These are phyloP conservation scores for Penicillium sp. DNA, from an alignment of 2,329 filamentous ascomycete genomes.

Conservation along the genomic window DNA sequence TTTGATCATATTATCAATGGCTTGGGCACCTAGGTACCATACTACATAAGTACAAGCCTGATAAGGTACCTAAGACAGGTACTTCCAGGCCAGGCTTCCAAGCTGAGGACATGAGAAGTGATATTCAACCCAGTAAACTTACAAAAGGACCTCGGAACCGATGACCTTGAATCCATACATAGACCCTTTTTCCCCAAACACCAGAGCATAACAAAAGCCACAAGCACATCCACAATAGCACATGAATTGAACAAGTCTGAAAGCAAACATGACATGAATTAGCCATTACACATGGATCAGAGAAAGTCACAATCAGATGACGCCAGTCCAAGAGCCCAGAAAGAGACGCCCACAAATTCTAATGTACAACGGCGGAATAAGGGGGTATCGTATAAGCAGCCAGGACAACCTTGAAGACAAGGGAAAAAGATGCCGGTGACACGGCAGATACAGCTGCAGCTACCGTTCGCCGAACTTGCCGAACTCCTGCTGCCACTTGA, in stretches of 20 bases:
- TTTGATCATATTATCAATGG: no score
- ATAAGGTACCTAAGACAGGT: no score
- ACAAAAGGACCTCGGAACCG: neutral
- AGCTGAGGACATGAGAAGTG: constrained; percentile 3
- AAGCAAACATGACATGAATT: neutral
- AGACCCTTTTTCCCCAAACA: constrained; percentile 10
- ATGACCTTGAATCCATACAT: constrained; percentile 2
- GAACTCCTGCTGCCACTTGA: constrained; percentile 78
- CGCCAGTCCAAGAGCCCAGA: constrained; percentile 12
- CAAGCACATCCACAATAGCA: neutral
- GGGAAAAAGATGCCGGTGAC: neutral
- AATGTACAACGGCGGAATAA: constrained; percentile 2
- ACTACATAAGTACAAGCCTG: no score
- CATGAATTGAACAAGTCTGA: neutral
- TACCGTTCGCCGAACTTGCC: constrained; percentile 50
- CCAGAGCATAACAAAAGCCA: constrained; percentile 1
- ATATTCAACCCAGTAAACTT: constrained; percentile 11
- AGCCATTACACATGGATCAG: neutral
- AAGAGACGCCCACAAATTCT: neutral
- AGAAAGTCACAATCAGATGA: constrained; percentile 3
- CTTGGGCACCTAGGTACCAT: no score
- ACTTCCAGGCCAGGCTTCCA: no score
- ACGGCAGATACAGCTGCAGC: constrained; percentile 16
- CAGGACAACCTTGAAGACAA: neutral
- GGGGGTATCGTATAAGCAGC: constrained; percentile 23